A percentile compares a stretch with the other conserved stretches of the same genome.
Evolutionary conservation across 305 asterid genomes (phyloP).

Genomic region (Fraxinus baroniana): DNA sequence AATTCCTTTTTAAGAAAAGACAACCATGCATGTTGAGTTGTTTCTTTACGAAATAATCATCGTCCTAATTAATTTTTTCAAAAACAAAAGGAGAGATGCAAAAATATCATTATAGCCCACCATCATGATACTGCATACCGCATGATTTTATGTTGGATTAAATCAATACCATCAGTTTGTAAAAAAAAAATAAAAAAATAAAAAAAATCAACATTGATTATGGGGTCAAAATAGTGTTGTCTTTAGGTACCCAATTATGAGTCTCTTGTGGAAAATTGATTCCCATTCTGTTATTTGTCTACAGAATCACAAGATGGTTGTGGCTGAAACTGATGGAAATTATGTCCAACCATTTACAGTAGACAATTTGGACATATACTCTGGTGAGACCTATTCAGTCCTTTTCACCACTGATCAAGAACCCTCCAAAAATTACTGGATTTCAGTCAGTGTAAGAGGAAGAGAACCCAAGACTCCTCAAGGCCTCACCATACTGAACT

Average conservation of each 20-base stretch:
- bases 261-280: neutral
- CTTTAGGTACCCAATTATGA: neutral
- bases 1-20: neutral
- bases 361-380: slow-evolving; percentile 66
- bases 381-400: slow-evolving; percentile 77
- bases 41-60: neutral
- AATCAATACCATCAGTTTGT: neutral
- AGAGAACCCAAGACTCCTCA: slow-evolving; percentile 74
- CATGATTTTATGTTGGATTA: neutral
- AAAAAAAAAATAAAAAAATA: too few relatives aligned
- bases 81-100: neutral
- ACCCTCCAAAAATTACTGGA: slow-evolving; percentile 63
- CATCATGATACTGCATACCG: neutral
- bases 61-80: neutral
- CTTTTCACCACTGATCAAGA: slow-evolving; percentile 59
- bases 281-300: neutral
- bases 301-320: slow-evolving; percentile 64
- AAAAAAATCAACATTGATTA: too few relatives aligned
- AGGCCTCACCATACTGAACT: slow-evolving; percentile 64
- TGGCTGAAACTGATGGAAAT: slow-evolving; percentile 90
- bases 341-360: slow-evolving; percentile 60
- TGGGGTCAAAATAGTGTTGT: neutral
- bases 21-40: neutral
- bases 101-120: neutral
- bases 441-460: slow-evolving; percentile 58